A percentile compares a stretch with the other conserved stretches of the same genome.
Evolutionary conservation across 106 monocot species (phyloP).

Genomic region (Acorus gramineus): DNA sequence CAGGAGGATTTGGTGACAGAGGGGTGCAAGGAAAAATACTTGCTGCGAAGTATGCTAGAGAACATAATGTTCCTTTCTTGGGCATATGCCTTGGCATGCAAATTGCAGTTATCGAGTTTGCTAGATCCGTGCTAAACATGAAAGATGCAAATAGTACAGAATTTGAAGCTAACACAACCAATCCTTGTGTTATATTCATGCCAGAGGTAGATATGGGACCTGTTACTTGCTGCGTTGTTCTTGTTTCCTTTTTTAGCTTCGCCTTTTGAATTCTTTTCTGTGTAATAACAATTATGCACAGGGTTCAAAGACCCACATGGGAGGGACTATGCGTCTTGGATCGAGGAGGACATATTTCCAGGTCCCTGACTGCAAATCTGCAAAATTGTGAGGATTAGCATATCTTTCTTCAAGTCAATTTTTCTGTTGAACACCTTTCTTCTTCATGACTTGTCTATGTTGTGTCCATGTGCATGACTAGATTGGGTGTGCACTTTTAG

Average conservation of each 20-base stretch:
- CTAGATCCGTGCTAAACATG: constrained; percentile 67
- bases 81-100: constrained; percentile 99
- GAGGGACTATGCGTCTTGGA: constrained; percentile 94
- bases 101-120: constrained; percentile 85
- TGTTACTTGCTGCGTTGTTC: neutral
- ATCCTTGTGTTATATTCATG: constrained; percentile 91
- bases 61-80: constrained; percentile 84
- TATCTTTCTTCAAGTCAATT: neutral
- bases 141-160: constrained; percentile 90
- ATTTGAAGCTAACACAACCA: constrained; percentile 55
- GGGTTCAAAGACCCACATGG: constrained; percentile 99
- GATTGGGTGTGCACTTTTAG: too few species aligned
- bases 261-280: neutral
- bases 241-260: neutral
- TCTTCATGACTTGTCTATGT: neutral
- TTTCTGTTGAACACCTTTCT: neutral
- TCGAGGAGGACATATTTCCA: constrained; percentile 73
- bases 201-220: constrained; percentile 53
- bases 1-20: constrained; percentile 94
- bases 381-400: constrained; percentile 57
- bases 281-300: constrained; percentile 3
- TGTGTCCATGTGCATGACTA: too few species aligned
- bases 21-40: constrained; percentile 93
- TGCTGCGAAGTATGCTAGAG: constrained; percentile 85
- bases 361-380: constrained; percentile 51